phyloP scores from a whole-genome alignment of 495 filamentous ascomycete genomes.

The Neurospora hispaniola region DNA sequence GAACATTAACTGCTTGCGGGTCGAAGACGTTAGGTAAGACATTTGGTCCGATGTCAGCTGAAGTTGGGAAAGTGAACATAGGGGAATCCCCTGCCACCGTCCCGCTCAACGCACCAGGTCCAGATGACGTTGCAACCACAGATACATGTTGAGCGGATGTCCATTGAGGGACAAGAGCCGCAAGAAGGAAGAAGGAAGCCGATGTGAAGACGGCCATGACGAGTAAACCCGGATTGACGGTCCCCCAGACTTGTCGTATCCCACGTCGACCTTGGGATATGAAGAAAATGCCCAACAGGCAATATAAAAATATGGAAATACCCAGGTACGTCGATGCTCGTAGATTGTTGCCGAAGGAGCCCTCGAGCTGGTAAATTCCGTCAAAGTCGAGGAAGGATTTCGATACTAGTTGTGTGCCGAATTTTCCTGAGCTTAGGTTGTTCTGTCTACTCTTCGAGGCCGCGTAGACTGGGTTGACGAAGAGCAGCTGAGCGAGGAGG shows the following conservation, averaged over 20 bases:
- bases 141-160: neutral
- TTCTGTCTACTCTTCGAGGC: neutral
- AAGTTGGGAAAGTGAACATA: slow-evolving; percentile 38
- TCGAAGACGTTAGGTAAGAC: slow-evolving; percentile 65
- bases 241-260: neutral
- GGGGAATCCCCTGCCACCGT: slow-evolving; percentile 2
- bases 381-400: neutral
- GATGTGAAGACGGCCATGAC: slow-evolving; percentile 14
- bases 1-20: slow-evolving; percentile 58
- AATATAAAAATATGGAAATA: neutral
- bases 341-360: neutral
- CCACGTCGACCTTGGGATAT: neutral
- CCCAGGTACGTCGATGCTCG: neutral
- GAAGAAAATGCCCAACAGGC: neutral
- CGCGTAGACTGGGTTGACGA: neutral
- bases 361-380: neutral
- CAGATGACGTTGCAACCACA: neutral
- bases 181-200: slow-evolving; percentile 8
- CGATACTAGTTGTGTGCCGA: neutral
- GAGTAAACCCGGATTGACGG: neutral
- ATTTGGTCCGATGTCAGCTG: slow-evolving; percentile 43
- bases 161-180: slow-evolving; percentile 1
- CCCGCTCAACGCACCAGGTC: neutral
- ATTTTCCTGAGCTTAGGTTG: neutral
- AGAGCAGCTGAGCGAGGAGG: neutral